Evolutionary conservation across 116 monocot genomes (phyloP), one percentile per base, ranked within the genome.

Genomic region (Papilionanthe hybrid): DNA sequence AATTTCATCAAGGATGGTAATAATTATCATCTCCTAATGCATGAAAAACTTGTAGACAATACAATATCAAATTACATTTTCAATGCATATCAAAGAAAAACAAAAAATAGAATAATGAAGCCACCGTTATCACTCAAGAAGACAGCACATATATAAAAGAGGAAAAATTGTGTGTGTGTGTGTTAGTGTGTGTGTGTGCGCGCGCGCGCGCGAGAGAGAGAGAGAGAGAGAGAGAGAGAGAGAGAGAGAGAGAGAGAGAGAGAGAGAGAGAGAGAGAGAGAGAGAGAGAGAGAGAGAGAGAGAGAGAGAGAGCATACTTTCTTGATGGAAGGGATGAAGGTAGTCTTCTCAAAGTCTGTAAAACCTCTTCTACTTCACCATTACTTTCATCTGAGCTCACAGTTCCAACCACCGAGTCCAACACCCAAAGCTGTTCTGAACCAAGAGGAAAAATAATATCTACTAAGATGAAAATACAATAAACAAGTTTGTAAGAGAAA

Each of bases 401-500:
- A 78, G 86, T 83, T 69, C 94, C 94, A 75, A 92, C 92, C 53
- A 92, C 87, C 71, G 97, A 97, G 83, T 97, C 97, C 83, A 97
- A 84, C 41, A 97, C 91, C 97, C 97, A 94, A 74, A 97, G 80
- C 97, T 97, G 94, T 80, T 91, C 94, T 91, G 89, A 55, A 90
- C 32, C 78, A 84, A 87, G 43, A 75, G 7, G 20, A 48, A 53
- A 4, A 53, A 17, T 53, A 53, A 17, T 53, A 53, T 53, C 53
- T 53, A 4, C 17, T 53, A 10, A 50, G 4, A 53, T 15, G 17
- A 2, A 53, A 15, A 12, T 18, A 53, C 17, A 53, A 53, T 53
- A 53, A 2, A 53, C 4, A 15, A 53, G 13, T 15, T 53, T 53
- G 15, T 10, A 45, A 45, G 10, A 45, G 45, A 45, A 45, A 45